Conservation (phyloP, 495 filamentous ascomycete genomes). For the Penicillium longicatenatum region DNA sequence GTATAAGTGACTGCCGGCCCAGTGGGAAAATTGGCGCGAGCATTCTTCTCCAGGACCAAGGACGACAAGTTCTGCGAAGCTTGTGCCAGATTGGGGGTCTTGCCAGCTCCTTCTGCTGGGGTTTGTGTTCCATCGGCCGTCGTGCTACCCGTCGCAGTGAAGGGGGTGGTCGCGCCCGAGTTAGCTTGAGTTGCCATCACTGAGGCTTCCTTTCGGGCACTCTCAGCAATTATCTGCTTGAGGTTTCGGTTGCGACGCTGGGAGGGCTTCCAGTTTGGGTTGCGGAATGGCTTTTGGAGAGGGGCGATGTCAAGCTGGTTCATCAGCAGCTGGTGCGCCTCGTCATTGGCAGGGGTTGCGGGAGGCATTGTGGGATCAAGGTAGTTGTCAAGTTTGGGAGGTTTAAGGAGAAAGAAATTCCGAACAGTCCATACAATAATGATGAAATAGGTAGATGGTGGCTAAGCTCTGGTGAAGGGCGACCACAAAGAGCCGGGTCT, state of each 20-base stretch:
- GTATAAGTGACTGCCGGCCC: conserved; percentile 87
- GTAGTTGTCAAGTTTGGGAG: not conserved
- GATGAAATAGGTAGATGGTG: not conserved
- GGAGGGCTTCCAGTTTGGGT: conserved; percentile 82
- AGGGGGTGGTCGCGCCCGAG: conserved; percentile 76
- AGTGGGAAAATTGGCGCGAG: conserved; percentile 37
- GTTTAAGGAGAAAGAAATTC: not conserved
- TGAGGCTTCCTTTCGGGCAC: conserved; percentile 77
- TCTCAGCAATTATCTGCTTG: conserved; percentile 94
- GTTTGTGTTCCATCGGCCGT: conserved; percentile 57
- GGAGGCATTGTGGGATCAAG: conserved; percentile 42
- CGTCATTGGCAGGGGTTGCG: conserved; percentile 45
- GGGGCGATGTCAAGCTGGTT: conserved; percentile 85
- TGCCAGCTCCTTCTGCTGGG: conserved; percentile 54
- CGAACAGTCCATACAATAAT: conserved; percentile 6
- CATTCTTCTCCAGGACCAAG: conserved; percentile 78
- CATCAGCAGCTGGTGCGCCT: conserved; percentile 63
- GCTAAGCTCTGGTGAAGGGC: not conserved
- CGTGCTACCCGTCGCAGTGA: conserved; percentile 54
- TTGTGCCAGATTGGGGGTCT: conserved; percentile 74
- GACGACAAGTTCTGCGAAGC: conserved; percentile 81
- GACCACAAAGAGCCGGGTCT: not conserved
- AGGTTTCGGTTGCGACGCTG: conserved; percentile 97
- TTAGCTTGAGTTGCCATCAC: conserved; percentile 78
- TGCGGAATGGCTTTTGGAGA: conserved; percentile 83